A percentile compares a stretch with the other conserved stretches of the same genome.
Evolutionary conservation across 140 eudicot genomes (phyloP).

Genomic region (Bidens hawaiensis): DNA sequence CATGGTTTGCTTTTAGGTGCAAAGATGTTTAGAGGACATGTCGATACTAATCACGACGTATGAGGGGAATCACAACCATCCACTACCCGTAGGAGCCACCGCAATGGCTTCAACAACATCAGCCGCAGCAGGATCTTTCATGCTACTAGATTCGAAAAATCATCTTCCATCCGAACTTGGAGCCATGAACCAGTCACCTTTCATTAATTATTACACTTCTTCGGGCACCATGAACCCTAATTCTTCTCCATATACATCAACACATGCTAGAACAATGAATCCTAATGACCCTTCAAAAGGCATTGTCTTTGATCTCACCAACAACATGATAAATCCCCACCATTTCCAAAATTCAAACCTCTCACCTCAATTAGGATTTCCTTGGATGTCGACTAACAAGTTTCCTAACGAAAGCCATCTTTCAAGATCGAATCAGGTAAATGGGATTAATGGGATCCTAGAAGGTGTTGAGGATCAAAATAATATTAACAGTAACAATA

Average conservation of each 20-base stretch:
- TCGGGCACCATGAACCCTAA: conserved; percentile 19
- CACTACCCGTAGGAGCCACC: conserved; percentile 88
- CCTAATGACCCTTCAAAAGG: conserved; percentile 60
- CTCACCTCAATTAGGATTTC: conserved; percentile 43
- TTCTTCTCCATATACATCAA: conserved; percentile 33
- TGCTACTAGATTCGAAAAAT: conserved; percentile 54
- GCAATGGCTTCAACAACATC: conserved; percentile 94
- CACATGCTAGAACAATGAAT: conserved; percentile 35
- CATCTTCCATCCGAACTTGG: conserved; percentile 20
- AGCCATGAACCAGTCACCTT: conserved; percentile 26
- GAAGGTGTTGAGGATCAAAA: conserved; percentile 18
- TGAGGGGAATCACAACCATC: conserved; percentile 90
- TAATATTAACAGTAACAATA: background rate
- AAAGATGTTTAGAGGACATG: conserved; percentile 92
- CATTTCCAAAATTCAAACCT: conserved; percentile 31
- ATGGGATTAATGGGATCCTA: conserved; percentile 14
- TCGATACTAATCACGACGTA: conserved; percentile 83
- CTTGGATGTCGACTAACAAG: conserved; percentile 49
- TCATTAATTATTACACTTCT: conserved; percentile 25
- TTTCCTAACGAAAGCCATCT: conserved; percentile 22
- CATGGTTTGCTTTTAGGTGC: conserved; percentile 44
- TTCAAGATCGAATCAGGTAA: conserved; percentile 30
- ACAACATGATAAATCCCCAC: conserved; percentile 29
- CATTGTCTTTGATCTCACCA: conserved; percentile 59
- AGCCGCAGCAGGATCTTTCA: conserved; percentile 51